Evolutionary conservation across 2,329 filamentous ascomycete species (phyloP).

Genomic region (Chrysosporium queenslandicum): DNA sequence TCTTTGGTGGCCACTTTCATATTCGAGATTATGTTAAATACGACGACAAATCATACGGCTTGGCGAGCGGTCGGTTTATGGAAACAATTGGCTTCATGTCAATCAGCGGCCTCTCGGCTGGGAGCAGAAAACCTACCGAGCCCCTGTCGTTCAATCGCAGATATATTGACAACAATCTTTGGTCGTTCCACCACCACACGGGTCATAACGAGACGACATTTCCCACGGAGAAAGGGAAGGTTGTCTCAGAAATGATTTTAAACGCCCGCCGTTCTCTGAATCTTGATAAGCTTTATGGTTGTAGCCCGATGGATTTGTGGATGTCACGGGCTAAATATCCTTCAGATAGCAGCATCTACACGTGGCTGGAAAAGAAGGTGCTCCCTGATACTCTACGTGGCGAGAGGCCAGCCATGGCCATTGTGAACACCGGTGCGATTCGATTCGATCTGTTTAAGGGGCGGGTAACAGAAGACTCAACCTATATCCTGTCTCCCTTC

Average conservation of each 20-base stretch:
- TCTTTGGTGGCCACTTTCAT: constrained; percentile 85
- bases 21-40: constrained; percentile 75
- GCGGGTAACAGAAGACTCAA: constrained; percentile 75
- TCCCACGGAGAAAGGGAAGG: constrained; percentile 61
- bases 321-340: constrained; percentile 69
- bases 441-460: constrained; percentile 95
- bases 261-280: constrained; percentile 58
- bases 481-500: constrained; percentile 81
- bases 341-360: constrained; percentile 63
- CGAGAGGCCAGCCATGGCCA: constrained; percentile 53
- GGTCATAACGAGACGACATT: constrained; percentile 63
- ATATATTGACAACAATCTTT: constrained; percentile 92
- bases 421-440: constrained; percentile 83
- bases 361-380: constrained; percentile 66
- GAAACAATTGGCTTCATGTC: constrained; percentile 94
- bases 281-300: constrained; percentile 69
- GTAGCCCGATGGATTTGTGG: constrained; percentile 71
- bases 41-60: constrained; percentile 64
- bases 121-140: constrained; percentile 27
- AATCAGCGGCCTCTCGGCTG: constrained; percentile 53
- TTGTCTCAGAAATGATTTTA: constrained; percentile 60
- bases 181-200: constrained; percentile 72
- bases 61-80: constrained; percentile 85
- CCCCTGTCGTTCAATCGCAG: constrained; percentile 57
- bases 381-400: constrained; percentile 56